Percentiles rank a stretch among this genome's conserved stretches.
Evolutionary conservation across 495 filamentous ascomycete genomes (phyloP).

Genomic region (Apiosordaria backusii): DNA sequence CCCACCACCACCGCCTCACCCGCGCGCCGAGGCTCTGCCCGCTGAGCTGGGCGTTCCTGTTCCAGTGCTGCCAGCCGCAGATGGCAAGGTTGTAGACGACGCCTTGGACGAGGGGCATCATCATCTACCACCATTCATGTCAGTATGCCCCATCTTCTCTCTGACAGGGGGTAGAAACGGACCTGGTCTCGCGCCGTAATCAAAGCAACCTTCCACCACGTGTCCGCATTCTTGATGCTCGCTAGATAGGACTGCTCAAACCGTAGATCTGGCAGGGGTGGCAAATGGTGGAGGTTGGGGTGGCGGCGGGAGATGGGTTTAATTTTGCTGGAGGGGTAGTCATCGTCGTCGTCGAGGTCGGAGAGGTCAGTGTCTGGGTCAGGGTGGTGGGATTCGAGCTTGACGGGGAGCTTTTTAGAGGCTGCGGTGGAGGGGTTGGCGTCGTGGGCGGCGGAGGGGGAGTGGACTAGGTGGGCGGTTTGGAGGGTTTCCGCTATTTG

Average conservation of each 20-base stretch:
- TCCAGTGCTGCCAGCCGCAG: constrained; percentile 80
- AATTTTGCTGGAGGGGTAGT: constrained; percentile 52
- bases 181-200: constrained; percentile 91
- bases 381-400: constrained; percentile 28
- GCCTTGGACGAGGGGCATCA: constrained; percentile 80
- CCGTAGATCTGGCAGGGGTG: constrained; percentile 85
- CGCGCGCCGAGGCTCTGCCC: constrained; percentile 67
- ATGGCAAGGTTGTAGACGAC: constrained; percentile 76
- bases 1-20: constrained; percentile 84
- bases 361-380: constrained; percentile 29
- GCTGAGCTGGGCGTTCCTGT: constrained; percentile 63
- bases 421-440: constrained; percentile 74
- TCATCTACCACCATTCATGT: constrained; percentile 49
- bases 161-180: constrained; percentile 11
- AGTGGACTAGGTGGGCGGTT: constrained; percentile 65
- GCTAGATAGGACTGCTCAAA: constrained; percentile 97
- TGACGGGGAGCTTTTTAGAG: constrained; percentile 51
- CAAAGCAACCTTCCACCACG: constrained; percentile 70
- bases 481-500: constrained; percentile 75
- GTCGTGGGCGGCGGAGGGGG: constrained; percentile 69
- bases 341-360: constrained; percentile 35
- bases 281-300: constrained; percentile 60
- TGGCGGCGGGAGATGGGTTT: constrained; percentile 40
- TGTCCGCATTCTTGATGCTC: constrained; percentile 72
- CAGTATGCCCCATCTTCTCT: background rate